Percentiles rank a stretch among this genome's conserved stretches.
phyloP scores from a whole-genome alignment of 768 basidiomycete species.

The Boletus rubropictus region DNA sequence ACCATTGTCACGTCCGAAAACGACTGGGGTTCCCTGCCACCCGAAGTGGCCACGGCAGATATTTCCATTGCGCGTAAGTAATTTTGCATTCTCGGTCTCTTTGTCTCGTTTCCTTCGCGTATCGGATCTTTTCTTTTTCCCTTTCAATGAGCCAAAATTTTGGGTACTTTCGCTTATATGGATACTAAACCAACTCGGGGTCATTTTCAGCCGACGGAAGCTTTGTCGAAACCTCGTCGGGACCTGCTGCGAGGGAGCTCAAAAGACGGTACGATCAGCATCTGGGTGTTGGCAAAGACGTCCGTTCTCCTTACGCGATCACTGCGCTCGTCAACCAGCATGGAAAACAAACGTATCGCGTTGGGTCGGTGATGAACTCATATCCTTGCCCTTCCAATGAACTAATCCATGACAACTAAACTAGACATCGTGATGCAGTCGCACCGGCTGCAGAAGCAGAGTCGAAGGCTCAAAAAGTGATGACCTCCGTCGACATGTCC shows the following conservation, averaged over 20 bases:
- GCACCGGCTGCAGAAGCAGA: conserved; percentile 58
- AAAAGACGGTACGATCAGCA: conserved; percentile 71
- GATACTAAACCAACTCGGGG: conserved; percentile 1
- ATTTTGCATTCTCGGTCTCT: conserved; percentile 3
- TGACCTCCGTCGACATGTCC: conserved; percentile 31
- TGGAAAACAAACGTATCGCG: conserved; percentile 70
- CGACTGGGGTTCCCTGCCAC: conserved; percentile 39
- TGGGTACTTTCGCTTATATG: not conserved
- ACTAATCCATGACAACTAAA: conserved; percentile 1
- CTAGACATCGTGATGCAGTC: conserved; percentile 54
- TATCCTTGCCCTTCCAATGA: not conserved
- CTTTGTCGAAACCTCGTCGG: conserved; percentile 78
- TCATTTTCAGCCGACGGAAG: conserved; percentile 57
- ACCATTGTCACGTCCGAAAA: conserved; percentile 31
- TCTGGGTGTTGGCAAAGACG: conserved; percentile 57
- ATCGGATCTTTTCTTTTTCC: conserved; percentile 7
- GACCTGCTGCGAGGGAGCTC: conserved; percentile 66
- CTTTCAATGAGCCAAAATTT: not conserved
- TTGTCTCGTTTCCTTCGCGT: not conserved
- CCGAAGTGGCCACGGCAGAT: conserved; percentile 51
- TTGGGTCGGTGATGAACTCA: conserved; percentile 51
- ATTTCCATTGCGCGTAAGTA: conserved; percentile 55
- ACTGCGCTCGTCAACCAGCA: conserved; percentile 80
- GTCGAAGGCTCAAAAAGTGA: conserved; percentile 30
- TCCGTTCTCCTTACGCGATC: conserved; percentile 74